Evolutionary conservation across 108 stramenopile genomes (phyloP), one percentile per base, ranked within the genome.

Genomic region (Nitzschia inconspicua): DNA sequence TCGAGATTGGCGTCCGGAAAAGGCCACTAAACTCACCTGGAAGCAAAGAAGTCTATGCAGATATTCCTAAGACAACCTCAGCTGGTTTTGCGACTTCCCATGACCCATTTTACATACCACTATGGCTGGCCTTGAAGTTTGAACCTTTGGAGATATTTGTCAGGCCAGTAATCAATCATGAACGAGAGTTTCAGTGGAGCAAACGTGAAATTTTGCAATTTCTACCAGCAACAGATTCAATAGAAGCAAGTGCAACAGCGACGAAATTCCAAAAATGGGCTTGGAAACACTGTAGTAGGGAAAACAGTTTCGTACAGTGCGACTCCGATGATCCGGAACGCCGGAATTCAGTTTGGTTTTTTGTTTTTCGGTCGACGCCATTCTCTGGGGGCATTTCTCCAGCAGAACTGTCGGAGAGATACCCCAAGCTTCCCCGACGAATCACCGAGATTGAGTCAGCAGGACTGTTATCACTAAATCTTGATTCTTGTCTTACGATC

Each of bases 1-100:
- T 88, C 23, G 81, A 84, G 52, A 60, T 88, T 23, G 86, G 83
- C 4, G 48, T 83, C 49, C 47, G 39, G 1, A 44, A n/a, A 50
- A 27, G 37, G 24, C 5, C 19, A 19, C 5, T 41, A 20, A 50
- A 35, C 16, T 26, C 53, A 19, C 23, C 42, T 19, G 39, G 23
- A 24, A 37, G 37, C 23, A 51, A 16, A 29, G 18, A 34, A 10
- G 16, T 14, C 1, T 53, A 47, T 30, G 54, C n/a, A 8, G 36
- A 58, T 13, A 6, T 24, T 16, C 40, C 7, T 39, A 30, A 37
- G 20, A 57, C 47, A 9, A 60, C 6, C 32, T 37, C 59, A 43
- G 58, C 75, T 37, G 79, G 79, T 10, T 52, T 62, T 63, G 65
- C 56, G 18, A 47, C 25, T 20, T 58, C 74, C 14, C 61, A 57